Evolutionary conservation across 371 early-diverging fungal species (phyloP).

Genomic region (Saksenaea oblongispora): DNA sequence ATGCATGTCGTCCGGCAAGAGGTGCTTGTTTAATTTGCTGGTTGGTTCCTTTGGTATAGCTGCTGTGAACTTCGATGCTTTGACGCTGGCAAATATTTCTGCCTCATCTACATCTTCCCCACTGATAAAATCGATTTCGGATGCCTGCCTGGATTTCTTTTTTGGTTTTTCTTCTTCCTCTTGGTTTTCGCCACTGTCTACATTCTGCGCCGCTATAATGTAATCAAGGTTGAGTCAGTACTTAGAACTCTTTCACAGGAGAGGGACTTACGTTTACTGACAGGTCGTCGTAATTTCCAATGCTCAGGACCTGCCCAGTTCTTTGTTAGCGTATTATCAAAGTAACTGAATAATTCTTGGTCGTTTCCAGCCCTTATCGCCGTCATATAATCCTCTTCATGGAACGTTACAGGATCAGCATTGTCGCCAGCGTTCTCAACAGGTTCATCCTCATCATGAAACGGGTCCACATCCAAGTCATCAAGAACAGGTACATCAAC

Average conservation of each 20-base stretch:
- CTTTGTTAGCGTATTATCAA: conserved; percentile 78
- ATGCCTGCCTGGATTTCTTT: conserved; percentile 28
- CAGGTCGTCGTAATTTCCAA: conserved; percentile 76
- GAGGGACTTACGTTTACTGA: conserved; percentile 33
- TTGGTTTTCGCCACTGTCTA: conserved; percentile 18
- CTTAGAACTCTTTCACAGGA: not conserved
- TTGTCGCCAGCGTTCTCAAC: conserved; percentile 18
- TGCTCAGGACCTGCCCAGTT: conserved; percentile 97
- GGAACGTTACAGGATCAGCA: conserved; percentile 9
- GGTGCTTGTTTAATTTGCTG: conserved; percentile 32
- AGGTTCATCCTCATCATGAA: conserved; percentile 31
- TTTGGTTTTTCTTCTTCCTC: conserved; percentile 30
- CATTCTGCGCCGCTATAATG: conserved; percentile 15
- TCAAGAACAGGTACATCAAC: conserved; percentile 2
- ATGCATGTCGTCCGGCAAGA: conserved; percentile 85
- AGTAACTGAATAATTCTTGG: conserved; percentile 82
- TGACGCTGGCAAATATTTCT: conserved; percentile 70
- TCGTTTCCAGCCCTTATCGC: conserved; percentile 45
- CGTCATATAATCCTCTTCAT: conserved; percentile 43
- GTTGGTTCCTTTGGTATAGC: conserved; percentile 24
- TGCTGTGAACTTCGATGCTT: conserved; percentile 40
- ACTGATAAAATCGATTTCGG: conserved; percentile 63
- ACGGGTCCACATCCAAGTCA: conserved; percentile 13
- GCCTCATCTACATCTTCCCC: conserved; percentile 57
- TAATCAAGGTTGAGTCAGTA: too few relatives aligned